These are phyloP conservation scores for Parastagonospora avenae DNA, from an alignment of 2,329 filamentous ascomycete genomes.

Conservation along the genomic window DNA sequence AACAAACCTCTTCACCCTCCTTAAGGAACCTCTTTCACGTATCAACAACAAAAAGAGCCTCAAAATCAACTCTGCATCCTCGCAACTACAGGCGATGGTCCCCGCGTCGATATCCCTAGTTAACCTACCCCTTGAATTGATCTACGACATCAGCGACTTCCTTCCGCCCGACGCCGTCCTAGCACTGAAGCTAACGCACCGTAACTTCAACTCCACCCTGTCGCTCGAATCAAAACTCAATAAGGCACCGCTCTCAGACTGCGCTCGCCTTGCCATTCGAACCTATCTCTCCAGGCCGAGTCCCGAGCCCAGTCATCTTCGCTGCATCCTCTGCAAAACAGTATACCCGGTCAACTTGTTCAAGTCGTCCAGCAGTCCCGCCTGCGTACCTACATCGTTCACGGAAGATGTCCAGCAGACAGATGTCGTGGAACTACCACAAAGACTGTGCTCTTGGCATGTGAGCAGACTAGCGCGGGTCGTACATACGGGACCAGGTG, in stretches of 20 bases:
- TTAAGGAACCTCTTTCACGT: background rate
- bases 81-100: slow-evolving; percentile 7
- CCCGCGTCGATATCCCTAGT: slow-evolving; percentile 16
- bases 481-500: slow-evolving; percentile 21
- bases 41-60: background rate
- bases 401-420: slow-evolving; percentile 4
- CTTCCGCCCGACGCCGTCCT: slow-evolving; percentile 46
- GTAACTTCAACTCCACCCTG: slow-evolving; percentile 34
- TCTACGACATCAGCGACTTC: slow-evolving; percentile 44
- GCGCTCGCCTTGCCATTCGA: slow-evolving; percentile 36
- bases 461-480: slow-evolving; percentile 33
- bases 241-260: slow-evolving; percentile 23
- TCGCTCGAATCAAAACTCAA: slow-evolving; percentile 19
- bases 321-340: slow-evolving; percentile 41
- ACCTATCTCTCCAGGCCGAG: slow-evolving; percentile 25
- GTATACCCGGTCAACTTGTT: slow-evolving; percentile 37
- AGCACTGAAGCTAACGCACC: slow-evolving; percentile 46
- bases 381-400: slow-evolving; percentile 21
- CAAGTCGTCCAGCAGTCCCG: slow-evolving; percentile 35
- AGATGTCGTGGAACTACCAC: slow-evolving; percentile 36
- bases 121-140: slow-evolving; percentile 48
- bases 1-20: background rate
- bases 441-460: slow-evolving; percentile 42
- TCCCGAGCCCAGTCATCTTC: slow-evolving; percentile 15
- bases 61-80: background rate